A percentile compares a stretch with the other conserved stretches of the same genome.
Evolutionary conservation across 2,329 filamentous ascomycete species (phyloP).

Genomic region (Fusarium robinianum): DNA sequence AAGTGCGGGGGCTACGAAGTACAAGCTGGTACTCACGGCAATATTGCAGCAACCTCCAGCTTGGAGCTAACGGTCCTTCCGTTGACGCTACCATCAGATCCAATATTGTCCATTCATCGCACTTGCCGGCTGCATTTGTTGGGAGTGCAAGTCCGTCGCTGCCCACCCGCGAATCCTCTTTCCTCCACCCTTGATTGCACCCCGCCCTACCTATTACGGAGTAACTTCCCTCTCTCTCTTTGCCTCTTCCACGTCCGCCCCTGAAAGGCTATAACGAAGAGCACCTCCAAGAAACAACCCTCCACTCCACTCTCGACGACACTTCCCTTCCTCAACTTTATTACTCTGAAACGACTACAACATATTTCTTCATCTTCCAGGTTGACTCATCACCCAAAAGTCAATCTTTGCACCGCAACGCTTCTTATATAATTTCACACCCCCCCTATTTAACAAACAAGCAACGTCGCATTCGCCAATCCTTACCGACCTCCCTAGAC

Average conservation of each 20-base stretch:
- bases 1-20: conserved; percentile 33
- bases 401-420: too few relatives aligned
- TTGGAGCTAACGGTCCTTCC: conserved; percentile 11
- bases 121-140: conserved; percentile 23
- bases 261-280: conserved; percentile 21
- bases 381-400: too few relatives aligned
- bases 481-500: too few relatives aligned
- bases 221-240: conserved; percentile 28
- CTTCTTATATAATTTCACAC: too few relatives aligned
- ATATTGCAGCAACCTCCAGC: conserved; percentile 6
- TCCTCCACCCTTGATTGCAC: conserved; percentile 4
- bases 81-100: not conserved
- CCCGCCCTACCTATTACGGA: conserved; percentile 13
- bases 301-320: too few relatives aligned
- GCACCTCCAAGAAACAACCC: too few relatives aligned
- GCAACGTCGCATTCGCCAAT: too few relatives aligned
- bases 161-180: conserved; percentile 12
- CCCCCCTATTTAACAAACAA: too few relatives aligned
- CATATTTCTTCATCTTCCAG: too few relatives aligned
- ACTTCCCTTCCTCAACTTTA: too few relatives aligned
- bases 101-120: conserved; percentile 15
- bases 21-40: not conserved
- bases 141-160: conserved; percentile 13
- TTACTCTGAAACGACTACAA: too few relatives aligned
- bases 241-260: conserved; percentile 24